Base-by-base conservation (phyloP, 2,329 filamentous ascomycete genomes). In the Zasmidium angulare region DNA sequence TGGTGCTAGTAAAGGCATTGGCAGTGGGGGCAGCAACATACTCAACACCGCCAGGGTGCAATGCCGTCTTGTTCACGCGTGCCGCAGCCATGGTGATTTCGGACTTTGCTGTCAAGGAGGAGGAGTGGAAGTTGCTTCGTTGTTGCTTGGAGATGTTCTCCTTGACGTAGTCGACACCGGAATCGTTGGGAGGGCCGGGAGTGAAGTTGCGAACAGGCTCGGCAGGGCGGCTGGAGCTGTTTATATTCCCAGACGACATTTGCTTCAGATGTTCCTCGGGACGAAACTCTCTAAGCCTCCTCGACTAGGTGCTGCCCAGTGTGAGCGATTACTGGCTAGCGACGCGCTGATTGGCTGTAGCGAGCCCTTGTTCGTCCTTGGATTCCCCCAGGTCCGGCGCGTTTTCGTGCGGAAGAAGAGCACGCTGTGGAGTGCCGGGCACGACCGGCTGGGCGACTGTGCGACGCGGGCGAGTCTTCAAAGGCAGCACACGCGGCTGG, bases 21-120 rank as follows among this genome's bases (percentile, higher is more conserved):
- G 20, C n/a, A 19, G 17, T 14, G 43, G 14, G 17, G 29, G 61
- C 53, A 36, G 23, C 57, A 51, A 88, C 91, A 78, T 85, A 96
- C 91, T 89, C 84, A 69, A 97, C 89, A 87, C 93, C 93, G 76
- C 86, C 82, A 64, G 93, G 93, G 85, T 96, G 92, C 70, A 96
- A 88, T 72, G 86, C 86, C 72, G 93, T 97, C 83, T 93, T 93
- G 86, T 97, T 96, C 74, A 97, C 86, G 70, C 78, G 82, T 67
- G 79, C 77, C 69, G 76, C 70, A 64, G 75, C 75, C 77, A 80
- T 81, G 57, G 58, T 71, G 66, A 66, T 51, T 43, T 55, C 81
- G 26, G 81, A 81, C 50, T 65, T 76, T 26, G 29, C 60, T 72
- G 70, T 79, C 70, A 84, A 74, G 56, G 84, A 85, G 62, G 81